Conservation (phyloP, 805 yeast species). For the Kregervanrija pseudodelftensis region DNA sequence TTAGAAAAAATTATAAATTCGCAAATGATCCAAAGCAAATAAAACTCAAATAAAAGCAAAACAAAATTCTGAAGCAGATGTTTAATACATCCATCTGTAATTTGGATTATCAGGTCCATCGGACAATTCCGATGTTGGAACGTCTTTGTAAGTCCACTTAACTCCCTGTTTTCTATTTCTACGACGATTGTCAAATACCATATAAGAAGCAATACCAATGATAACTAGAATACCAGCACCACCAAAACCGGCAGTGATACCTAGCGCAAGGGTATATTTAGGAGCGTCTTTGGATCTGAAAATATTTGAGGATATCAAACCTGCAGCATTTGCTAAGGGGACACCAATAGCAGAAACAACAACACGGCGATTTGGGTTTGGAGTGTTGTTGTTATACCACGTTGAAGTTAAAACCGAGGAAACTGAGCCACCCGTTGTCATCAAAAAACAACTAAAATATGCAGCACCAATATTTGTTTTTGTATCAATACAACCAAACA, state of each 20-base stretch:
- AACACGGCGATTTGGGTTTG: slow-evolving; percentile 38
- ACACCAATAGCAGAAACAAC: slow-evolving; percentile 43
- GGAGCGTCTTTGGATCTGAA: slow-evolving; percentile 48
- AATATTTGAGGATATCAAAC: slow-evolving; percentile 46
- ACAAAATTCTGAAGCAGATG: too few relatives aligned
- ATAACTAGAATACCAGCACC: slow-evolving; percentile 34
- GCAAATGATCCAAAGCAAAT: neutral
- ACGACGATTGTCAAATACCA: slow-evolving; percentile 36
- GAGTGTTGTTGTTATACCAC: slow-evolving; percentile 45
- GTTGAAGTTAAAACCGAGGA: slow-evolving; percentile 43
- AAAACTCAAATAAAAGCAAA: neutral
- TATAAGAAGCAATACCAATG: slow-evolving; percentile 20
- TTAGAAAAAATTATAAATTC: neutral
- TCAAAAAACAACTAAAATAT: slow-evolving; percentile 20
- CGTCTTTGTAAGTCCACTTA: slow-evolving; percentile 31
- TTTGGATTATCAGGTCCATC: slow-evolving; percentile 40
- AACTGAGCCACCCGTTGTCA: slow-evolving; percentile 43
- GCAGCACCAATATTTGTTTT: slow-evolving; percentile 23
- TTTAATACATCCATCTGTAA: slow-evolving; percentile 40
- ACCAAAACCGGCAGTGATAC: slow-evolving; percentile 40
- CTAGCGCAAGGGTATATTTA: slow-evolving; percentile 43
- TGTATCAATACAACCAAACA: slow-evolving; percentile 39
- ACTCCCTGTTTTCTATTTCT: slow-evolving; percentile 35
- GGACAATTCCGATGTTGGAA: slow-evolving; percentile 34
- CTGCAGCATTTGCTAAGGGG: slow-evolving; percentile 52